Evolutionary conservation across 768 basidiomycete species (phyloP).

Genomic region (Hemileccinum rubropunctum): DNA sequence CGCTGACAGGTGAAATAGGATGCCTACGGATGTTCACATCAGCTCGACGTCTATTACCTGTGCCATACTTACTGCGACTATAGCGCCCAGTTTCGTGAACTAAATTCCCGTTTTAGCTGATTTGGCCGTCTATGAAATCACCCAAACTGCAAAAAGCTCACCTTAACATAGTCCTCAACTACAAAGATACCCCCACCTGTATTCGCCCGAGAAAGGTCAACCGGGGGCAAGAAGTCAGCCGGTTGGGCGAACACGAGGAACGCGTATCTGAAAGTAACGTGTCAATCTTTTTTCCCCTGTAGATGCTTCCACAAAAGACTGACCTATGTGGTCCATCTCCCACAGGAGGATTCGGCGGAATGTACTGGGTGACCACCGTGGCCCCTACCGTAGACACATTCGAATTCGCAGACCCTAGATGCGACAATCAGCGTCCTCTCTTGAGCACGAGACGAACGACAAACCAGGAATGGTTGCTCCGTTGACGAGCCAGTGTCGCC

Average conservation of each 20-base stretch:
- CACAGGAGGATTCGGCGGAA: constrained; percentile 64
- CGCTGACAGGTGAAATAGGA: constrained; percentile 75
- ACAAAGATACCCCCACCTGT: constrained; percentile 54
- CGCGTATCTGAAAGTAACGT: constrained; percentile 51
- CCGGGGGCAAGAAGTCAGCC: constrained; percentile 56
- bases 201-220: constrained; percentile 48
- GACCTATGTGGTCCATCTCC: constrained; percentile 77
- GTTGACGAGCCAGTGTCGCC: constrained; percentile 82
- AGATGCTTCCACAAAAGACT: constrained; percentile 2
- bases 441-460: constrained; percentile 6
- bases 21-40: constrained; percentile 38
- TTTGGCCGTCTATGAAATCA: neutral
- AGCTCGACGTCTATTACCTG: neutral
- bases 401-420: constrained; percentile 24
- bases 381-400: constrained; percentile 43
- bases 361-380: constrained; percentile 58
- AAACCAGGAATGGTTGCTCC: constrained; percentile 49
- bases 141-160: constrained; percentile 21
- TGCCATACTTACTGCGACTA: constrained; percentile 53
- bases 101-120: constrained; percentile 22
- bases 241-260: constrained; percentile 67
- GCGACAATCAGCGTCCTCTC: neutral
- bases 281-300: neutral
- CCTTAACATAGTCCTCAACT: constrained; percentile 56
- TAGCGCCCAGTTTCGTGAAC: constrained; percentile 52